A percentile compares a stretch with the other conserved stretches of the same genome.
These are phyloP conservation scores for Helotiales sp. DNA, from an alignment of 2,329 filamentous ascomycete genomes.

Conservation along the genomic window DNA sequence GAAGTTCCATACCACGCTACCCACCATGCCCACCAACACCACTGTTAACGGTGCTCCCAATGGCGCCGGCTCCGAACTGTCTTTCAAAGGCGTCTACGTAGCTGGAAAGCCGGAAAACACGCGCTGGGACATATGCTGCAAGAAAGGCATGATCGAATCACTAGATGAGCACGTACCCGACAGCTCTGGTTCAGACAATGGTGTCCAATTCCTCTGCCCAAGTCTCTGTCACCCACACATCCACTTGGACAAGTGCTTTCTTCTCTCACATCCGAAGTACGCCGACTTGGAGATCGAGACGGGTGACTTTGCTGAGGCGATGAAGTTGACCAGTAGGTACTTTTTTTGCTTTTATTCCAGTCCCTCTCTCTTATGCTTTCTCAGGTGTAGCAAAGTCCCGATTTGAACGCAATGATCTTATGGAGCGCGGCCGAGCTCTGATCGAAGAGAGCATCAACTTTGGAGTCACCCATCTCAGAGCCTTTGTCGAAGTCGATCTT, in stretches of 20 bases:
- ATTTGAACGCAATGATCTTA: constrained; percentile 67
- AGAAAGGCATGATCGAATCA: constrained; percentile 38
- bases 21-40: constrained; percentile 3
- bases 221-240: constrained; percentile 74
- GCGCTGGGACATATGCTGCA: constrained; percentile 44
- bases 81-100: constrained; percentile 42
- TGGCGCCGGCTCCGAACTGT: constrained; percentile 19
- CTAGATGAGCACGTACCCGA: constrained; percentile 38
- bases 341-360: constrained; percentile 15
- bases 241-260: constrained; percentile 71
- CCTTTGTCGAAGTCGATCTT: constrained; percentile 73
- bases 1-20: neutral
- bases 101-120: constrained; percentile 37
- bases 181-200: constrained; percentile 1
- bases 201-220: constrained; percentile 51
- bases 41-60: neutral
- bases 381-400: constrained; percentile 60
- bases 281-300: constrained; percentile 61
- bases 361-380: constrained; percentile 23
- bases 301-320: constrained; percentile 70
- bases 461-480: constrained; percentile 71
- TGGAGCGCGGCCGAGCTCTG: constrained; percentile 66
- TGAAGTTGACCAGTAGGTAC: constrained; percentile 55
- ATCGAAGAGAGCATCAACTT: constrained; percentile 67
- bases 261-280: constrained; percentile 63